Percentiles rank a stretch among this genome's conserved stretches.
phyloP scores from a whole-genome alignment of 1,284 basidiomycete species.

The Schizophyllum commune region DNA sequence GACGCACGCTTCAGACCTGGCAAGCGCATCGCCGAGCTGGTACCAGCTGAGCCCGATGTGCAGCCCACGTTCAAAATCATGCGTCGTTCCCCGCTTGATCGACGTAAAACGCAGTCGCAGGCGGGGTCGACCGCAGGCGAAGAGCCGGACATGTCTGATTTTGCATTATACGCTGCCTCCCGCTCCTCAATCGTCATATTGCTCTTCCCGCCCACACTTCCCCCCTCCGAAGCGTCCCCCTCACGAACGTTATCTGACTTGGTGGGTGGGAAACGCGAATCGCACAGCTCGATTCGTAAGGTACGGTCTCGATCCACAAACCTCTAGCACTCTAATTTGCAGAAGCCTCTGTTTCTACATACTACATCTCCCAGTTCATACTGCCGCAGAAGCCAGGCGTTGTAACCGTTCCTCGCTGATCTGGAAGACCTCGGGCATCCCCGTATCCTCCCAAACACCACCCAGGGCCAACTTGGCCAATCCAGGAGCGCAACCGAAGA shows the following conservation, averaged over 20 bases:
- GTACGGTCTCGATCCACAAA: no score
- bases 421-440: conserved; percentile 15
- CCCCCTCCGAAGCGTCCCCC: conserved; percentile 61
- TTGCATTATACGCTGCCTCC: conserved; percentile 70
- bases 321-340: no score
- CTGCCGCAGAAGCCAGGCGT: conserved; percentile 1
- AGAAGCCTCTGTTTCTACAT: no score
- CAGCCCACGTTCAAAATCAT: conserved; percentile 80
- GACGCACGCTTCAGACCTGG: conserved; percentile 40
- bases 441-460: conserved; percentile 16
- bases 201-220: conserved; percentile 64
- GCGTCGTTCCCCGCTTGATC: conserved; percentile 51
- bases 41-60: conserved; percentile 57
- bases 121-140: conserved; percentile 63
- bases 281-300: no score
- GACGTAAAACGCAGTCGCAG: conserved; percentile 51
- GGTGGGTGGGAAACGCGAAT: no score
- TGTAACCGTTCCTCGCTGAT: conserved; percentile 11
- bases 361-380: neutral
- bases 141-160: conserved; percentile 65
- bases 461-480: conserved; percentile 15
- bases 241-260: no score
- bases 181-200: conserved; percentile 73
- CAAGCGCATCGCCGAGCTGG: conserved; percentile 65
- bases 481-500: conserved; percentile 14